These are phyloP conservation scores for Candida mattraensis DNA, from an alignment of 805 yeast genomes.

Conservation along the genomic window DNA sequence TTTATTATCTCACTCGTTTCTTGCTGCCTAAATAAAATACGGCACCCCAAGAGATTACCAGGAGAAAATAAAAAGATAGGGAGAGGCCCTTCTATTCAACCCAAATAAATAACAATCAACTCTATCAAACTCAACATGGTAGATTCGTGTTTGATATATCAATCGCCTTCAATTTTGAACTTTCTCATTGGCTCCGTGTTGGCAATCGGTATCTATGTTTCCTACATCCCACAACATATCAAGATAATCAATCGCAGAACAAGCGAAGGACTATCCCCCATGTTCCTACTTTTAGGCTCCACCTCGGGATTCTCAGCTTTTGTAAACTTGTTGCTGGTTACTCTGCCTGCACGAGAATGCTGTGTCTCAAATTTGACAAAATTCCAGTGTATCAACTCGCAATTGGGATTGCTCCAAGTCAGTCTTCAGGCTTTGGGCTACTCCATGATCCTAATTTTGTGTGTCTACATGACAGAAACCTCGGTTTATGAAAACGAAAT, in stretches of 20 bases:
- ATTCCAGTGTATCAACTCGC: constrained; percentile 66
- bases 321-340: constrained; percentile 62
- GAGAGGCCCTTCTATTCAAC: too few relatives aligned
- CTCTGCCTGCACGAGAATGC: constrained; percentile 62
- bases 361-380: constrained; percentile 43
- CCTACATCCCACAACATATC: constrained; percentile 75
- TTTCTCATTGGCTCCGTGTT: constrained; percentile 51
- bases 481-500: constrained; percentile 46
- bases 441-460: constrained; percentile 53
- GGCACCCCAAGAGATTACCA: too few relatives aligned
- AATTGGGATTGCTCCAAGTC: constrained; percentile 66
- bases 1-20: too few relatives aligned
- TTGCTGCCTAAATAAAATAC: constrained; percentile 11
- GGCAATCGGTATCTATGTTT: constrained; percentile 64
- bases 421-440: constrained; percentile 63
- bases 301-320: constrained; percentile 67
- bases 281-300: constrained; percentile 68
- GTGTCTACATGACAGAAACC: constrained; percentile 46
- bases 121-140: constrained; percentile 1
- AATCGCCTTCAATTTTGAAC: constrained; percentile 49
- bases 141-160: constrained; percentile 40
- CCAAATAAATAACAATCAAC: too few relatives aligned
- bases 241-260: constrained; percentile 57
- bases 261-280: constrained; percentile 78
- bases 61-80: too few relatives aligned